A percentile compares a stretch with the other conserved stretches of the same genome.
Conservation (phyloP, 2,329 filamentous ascomycete species). For the Gnomoniopsis smithogilvyi region DNA sequence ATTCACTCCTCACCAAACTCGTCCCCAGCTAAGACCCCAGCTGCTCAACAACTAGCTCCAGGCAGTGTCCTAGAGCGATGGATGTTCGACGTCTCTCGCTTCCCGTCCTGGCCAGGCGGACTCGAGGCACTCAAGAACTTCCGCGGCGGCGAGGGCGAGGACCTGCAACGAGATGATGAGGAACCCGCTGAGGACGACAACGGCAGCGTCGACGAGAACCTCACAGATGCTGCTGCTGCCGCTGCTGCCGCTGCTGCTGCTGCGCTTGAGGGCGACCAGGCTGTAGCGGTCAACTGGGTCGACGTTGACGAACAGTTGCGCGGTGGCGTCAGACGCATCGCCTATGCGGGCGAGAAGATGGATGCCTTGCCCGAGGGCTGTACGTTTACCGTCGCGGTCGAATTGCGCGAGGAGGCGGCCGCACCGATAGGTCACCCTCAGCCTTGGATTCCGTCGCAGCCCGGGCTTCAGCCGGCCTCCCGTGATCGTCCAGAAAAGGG, state of each 20-base stretch:
- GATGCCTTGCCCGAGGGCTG: constrained; percentile 58
- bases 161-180: constrained; percentile 21
- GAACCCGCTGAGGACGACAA: constrained; percentile 18
- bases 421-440: constrained; percentile 60
- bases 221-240: not conserved
- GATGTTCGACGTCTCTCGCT: constrained; percentile 54
- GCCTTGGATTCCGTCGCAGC: constrained; percentile 57
- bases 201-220: constrained; percentile 11
- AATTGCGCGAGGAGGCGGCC: constrained; percentile 59
- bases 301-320: constrained; percentile 73
- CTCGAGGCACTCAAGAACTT: constrained; percentile 28
- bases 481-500: constrained; percentile 29
- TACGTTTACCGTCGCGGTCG: constrained; percentile 74
- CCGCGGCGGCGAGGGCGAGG: constrained; percentile 21
- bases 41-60: constrained; percentile 20
- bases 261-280: constrained; percentile 12
- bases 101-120: constrained; percentile 44
- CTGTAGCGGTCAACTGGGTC: constrained; percentile 41
- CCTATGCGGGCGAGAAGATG: constrained; percentile 56
- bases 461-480: constrained; percentile 40
- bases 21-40: constrained; percentile 15
- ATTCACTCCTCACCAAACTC: constrained; percentile 35
- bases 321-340: constrained; percentile 61
- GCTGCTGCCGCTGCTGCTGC: constrained; percentile 5
- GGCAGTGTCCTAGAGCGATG: constrained; percentile 55